Percentiles rank a stretch among this genome's conserved stretches.
Conservation (phyloP, 352 stramenopile species). For the Phytophthora kernoviae region DNA sequence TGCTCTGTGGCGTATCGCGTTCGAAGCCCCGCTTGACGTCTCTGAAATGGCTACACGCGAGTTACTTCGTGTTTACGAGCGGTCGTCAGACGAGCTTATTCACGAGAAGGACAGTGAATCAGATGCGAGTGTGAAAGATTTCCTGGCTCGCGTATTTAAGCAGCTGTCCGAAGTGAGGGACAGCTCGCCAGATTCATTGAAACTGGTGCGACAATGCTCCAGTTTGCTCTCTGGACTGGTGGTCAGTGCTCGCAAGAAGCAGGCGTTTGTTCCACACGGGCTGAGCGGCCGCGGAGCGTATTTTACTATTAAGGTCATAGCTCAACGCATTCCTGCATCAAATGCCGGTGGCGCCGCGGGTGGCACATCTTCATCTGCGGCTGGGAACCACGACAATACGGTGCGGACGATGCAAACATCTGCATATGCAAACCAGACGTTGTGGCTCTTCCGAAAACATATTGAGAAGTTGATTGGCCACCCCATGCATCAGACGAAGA, state of each 20-base stretch:
- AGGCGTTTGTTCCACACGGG: slow-evolving; percentile 65
- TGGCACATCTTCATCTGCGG: slow-evolving; percentile 17
- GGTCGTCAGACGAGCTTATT: slow-evolving; percentile 42
- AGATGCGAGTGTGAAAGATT: slow-evolving; percentile 68
- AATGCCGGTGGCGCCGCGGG: slow-evolving; percentile 24
- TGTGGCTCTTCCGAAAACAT: slow-evolving; percentile 74
- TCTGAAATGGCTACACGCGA: slow-evolving; percentile 80
- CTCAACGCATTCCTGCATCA: slow-evolving; percentile 75
- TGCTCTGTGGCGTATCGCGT: slow-evolving; percentile 83
- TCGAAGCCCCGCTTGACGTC: slow-evolving; percentile 78
- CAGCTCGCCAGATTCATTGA: slow-evolving; percentile 53
- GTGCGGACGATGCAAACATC: slow-evolving; percentile 61
- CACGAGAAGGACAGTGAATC: slow-evolving; percentile 18
- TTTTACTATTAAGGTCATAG: slow-evolving; percentile 82
- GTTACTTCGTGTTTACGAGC: slow-evolving; percentile 81
- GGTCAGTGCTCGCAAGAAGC: slow-evolving; percentile 52
- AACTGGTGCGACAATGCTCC: slow-evolving; percentile 80
- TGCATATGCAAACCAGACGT: slow-evolving; percentile 81
- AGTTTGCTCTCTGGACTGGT: slow-evolving; percentile 75
- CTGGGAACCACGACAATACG: slow-evolving; percentile 48
- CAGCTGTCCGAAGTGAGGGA: slow-evolving; percentile 63
- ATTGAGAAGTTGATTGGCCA: slow-evolving; percentile 75
- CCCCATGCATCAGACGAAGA: slow-evolving; percentile 82
- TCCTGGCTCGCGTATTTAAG: slow-evolving; percentile 79
- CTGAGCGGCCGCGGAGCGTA: slow-evolving; percentile 71